Evolutionary conservation across 768 basidiomycete species (phyloP), one percentile per base, ranked within the genome.

Genomic region (Brasilioporus rufonigricans): DNA sequence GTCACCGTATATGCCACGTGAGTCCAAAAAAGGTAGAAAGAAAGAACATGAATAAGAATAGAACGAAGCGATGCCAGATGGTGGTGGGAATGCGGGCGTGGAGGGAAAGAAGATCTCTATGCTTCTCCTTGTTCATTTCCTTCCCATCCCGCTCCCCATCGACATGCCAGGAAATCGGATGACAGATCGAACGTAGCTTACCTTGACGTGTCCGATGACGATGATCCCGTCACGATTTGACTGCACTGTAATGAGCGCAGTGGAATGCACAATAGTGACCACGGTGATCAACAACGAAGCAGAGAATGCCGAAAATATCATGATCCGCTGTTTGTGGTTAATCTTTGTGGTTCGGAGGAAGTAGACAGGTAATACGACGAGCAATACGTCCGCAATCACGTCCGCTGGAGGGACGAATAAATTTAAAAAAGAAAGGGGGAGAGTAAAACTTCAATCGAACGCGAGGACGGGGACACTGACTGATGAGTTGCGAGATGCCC

Each of bases 201-300:
- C 67, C 55, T 62, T 66, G 44, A 59, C 56, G 13, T 71, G 66
- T 0, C 36, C 60, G 13, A 69, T 55, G 43, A 71, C 32, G 29
- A 62, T 32, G 13, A 39, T 58, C 2, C 50, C 59, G 18, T n/a
- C 16, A 8, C 5, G 36, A 0, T 2, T 33, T 4, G 56, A 55
- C 0, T 4, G 3, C 13, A 26, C 21, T 10, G 40, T 46, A 4
- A 61, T 35, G 5, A 69, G 46, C 14, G 49, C 13, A 19, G 21
- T 12, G 1, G 60, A 61, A 31, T 69, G 59, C 1, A 66, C 14
- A 4, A 69, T 56, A 1, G 60, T 57, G 26, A 71, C 32, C 3
- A 16, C 59, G 5, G 60, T 64, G 19, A 64, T 61, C 48, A 56
- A 26, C 32, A 58, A 6, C 12, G 64, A 60, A 0, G 67, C 61